Percentiles rank a stretch among this genome's conserved stretches.
These are phyloP conservation scores for Eleusine indica DNA, from an alignment of 176 grass and related monocot species.

Conservation along the genomic window DNA sequence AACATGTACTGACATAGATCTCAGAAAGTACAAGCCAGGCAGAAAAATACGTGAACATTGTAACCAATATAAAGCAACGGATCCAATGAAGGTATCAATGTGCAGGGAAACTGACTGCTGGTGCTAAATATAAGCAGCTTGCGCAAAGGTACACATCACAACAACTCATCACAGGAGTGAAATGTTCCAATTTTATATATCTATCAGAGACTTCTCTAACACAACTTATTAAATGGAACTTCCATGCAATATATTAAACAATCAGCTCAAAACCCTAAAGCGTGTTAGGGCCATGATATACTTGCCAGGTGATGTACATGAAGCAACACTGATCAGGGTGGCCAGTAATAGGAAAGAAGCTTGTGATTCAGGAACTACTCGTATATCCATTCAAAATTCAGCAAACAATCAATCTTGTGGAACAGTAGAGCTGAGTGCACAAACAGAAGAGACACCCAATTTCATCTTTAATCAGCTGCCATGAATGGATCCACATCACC, in stretches of 20 bases:
- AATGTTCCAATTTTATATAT: constrained; percentile 42
- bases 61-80: no score
- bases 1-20: background rate
- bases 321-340: constrained; percentile 46
- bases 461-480: constrained; percentile 63
- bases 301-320: constrained; percentile 52
- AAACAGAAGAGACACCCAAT: constrained; percentile 3
- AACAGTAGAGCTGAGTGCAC: constrained; percentile 33
- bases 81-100: background rate
- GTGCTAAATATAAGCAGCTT: background rate
- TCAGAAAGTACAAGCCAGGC: background rate
- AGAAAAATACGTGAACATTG: background rate
- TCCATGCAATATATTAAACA: constrained; percentile 44
- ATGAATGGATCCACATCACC: constrained; percentile 91
- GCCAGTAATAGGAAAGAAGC: constrained; percentile 25
- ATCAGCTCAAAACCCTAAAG: constrained; percentile 46
- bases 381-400: background rate
- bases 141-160: background rate
- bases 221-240: constrained; percentile 52
- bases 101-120: background rate
- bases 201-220: constrained; percentile 34
- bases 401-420: background rate
- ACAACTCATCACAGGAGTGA: background rate
- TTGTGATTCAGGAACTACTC: background rate
- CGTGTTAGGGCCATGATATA: constrained; percentile 27